Evolutionary conservation across 2,329 filamentous ascomycete genomes (phyloP).

Genomic region (Orbilia javanica): DNA sequence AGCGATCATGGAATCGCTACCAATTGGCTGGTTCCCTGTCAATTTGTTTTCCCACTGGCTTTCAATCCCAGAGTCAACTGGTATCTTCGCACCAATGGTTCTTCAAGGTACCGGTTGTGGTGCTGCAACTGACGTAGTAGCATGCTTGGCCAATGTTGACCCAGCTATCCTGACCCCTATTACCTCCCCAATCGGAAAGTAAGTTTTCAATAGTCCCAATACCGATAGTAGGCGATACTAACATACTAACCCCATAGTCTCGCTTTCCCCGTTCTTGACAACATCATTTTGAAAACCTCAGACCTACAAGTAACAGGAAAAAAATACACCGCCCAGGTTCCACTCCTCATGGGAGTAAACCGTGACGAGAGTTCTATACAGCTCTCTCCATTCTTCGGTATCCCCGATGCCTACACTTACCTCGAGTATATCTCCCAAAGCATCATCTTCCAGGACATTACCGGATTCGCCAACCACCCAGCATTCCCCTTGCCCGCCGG

Average conservation of each 20-base stretch:
- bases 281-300: conserved; percentile 62
- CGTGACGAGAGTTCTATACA: conserved; percentile 65
- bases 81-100: conserved; percentile 25
- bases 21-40: conserved; percentile 32
- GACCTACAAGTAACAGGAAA: conserved; percentile 62
- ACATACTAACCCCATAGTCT: conserved; percentile 4
- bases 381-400: conserved; percentile 62
- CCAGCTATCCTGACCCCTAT: conserved; percentile 11
- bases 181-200: conserved; percentile 20
- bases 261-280: conserved; percentile 61
- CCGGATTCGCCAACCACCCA: conserved; percentile 58
- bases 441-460: conserved; percentile 60
- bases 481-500: conserved; percentile 51
- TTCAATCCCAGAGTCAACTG: conserved; percentile 28
- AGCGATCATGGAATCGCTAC: conserved; percentile 31
- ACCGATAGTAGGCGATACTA: background rate
- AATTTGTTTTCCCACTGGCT: conserved; percentile 25
- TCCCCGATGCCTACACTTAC: conserved; percentile 61
- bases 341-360: conserved; percentile 65
- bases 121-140: background rate
- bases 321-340: conserved; percentile 61
- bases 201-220: background rate
- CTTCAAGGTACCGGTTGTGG: conserved; percentile 32
- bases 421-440: conserved; percentile 51
- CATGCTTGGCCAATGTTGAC: conserved; percentile 35